phyloP scores from a whole-genome alignment of 1,284 basidiomycete genomes.

The Irpex rosettiformis region DNA sequence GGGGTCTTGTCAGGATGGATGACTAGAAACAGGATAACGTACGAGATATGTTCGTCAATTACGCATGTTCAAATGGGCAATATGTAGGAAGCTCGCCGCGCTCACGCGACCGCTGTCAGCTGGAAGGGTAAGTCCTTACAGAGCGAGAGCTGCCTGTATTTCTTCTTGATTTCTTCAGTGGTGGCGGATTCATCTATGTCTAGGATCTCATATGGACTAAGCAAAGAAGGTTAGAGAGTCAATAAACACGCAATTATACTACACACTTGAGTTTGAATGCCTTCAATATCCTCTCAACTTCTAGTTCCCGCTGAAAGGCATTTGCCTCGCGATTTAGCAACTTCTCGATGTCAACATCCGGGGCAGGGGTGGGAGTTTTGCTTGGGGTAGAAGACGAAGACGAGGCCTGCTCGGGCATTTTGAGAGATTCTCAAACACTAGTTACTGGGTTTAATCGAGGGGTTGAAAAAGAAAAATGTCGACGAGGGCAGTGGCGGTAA shows the following conservation, averaged over 20 bases:
- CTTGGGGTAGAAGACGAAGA: slow-evolving; percentile 14
- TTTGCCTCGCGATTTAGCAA: slow-evolving; percentile 73
- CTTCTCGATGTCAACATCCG: slow-evolving; percentile 62
- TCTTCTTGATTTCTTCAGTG: slow-evolving; percentile 74
- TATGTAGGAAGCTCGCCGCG: slow-evolving; percentile 2
- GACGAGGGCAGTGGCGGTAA: neutral
- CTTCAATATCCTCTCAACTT: slow-evolving; percentile 82
- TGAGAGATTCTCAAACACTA: slow-evolving; percentile 1
- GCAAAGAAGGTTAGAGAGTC: slow-evolving; percentile 1
- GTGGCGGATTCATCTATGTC: slow-evolving; percentile 63
- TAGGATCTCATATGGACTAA: slow-evolving; percentile 76
- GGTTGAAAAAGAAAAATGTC: too few relatives aligned
- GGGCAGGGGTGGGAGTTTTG: slow-evolving; percentile 20
- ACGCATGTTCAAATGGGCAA: neutral
- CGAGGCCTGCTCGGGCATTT: slow-evolving; percentile 25
- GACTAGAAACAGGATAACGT: slow-evolving; percentile 52
- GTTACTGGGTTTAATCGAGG: too few relatives aligned
- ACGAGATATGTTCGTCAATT: slow-evolving; percentile 22
- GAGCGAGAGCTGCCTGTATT: slow-evolving; percentile 76
- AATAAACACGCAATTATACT: neutral
- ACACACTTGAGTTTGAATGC: slow-evolving; percentile 83
- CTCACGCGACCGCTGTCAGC: neutral
- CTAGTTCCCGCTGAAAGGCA: slow-evolving; percentile 79
- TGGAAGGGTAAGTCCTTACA: slow-evolving; percentile 45
- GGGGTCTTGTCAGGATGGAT: slow-evolving; percentile 86